Evolutionary conservation across 2,329 filamentous ascomycete species (phyloP).

Genomic region (Rhexocercosporidium sp.): DNA sequence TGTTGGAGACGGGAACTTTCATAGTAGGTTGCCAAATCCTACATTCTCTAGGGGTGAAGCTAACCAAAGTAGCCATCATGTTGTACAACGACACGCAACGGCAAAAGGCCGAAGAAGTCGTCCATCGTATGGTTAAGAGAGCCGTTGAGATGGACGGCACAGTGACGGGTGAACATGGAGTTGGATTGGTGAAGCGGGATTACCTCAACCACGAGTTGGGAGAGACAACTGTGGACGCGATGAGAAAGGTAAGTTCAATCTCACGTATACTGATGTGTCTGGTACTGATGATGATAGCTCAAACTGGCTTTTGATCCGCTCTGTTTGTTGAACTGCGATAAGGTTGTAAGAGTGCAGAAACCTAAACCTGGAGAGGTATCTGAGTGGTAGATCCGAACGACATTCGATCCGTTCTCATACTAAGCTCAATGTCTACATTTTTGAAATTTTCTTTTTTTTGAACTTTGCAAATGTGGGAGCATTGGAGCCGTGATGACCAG

Average conservation of each 20-base stretch:
- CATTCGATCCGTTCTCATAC: not conserved
- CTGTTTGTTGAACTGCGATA: conserved; percentile 69
- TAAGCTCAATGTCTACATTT: no score
- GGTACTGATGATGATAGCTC: conserved; percentile 54
- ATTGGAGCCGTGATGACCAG: no score
- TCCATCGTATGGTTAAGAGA: conserved; percentile 85
- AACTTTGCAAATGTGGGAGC: no score
- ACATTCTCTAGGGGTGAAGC: not conserved
- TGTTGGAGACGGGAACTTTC: conserved; percentile 81
- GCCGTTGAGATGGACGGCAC: conserved; percentile 86
- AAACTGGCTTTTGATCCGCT: conserved; percentile 82
- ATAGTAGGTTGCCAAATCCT: conserved; percentile 48
- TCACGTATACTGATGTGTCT: no score
- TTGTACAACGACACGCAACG: conserved; percentile 72
- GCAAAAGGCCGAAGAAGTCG: conserved; percentile 69
- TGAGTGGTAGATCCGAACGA: conserved; percentile 47
- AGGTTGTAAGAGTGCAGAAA: conserved; percentile 67
- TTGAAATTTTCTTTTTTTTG: no score
- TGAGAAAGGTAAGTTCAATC: conserved; percentile 69
- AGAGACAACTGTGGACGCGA: conserved; percentile 75
- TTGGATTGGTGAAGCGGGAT: conserved; percentile 84
- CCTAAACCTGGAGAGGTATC: conserved; percentile 53
- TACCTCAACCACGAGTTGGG: conserved; percentile 82
- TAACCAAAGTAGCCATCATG: conserved; percentile 50
- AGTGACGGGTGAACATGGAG: conserved; percentile 84